Base-by-base conservation (phyloP, 2,329 filamentous ascomycete species). In the Talaromyces sp. region DNA sequence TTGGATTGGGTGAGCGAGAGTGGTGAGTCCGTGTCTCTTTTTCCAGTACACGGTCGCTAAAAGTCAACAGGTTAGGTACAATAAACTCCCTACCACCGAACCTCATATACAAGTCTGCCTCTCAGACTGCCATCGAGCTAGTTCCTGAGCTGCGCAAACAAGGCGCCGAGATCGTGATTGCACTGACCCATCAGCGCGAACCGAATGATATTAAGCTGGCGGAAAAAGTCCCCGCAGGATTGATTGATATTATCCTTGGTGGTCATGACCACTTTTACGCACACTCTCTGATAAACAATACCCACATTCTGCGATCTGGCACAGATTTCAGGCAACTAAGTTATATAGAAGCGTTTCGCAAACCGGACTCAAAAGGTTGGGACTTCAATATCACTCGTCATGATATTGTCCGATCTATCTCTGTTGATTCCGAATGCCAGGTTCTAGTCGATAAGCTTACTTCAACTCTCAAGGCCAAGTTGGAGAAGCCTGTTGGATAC, bases 261-360 rank as follows among this genome's bases (percentile, higher is more conserved):
- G 93, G 93, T 0, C 93, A 97, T 73, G 93, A 97, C 71, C 93
- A 97, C 74, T 95, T 90, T 78, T 97, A 97, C 74, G 85, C 84
- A 17, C 92, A 97, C 77, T 86, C 84, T 63, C 73, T 93, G 63
- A 85, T 95, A 75, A 93, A 93, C 67, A 89, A 89, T 9, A 91
- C 87, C 0, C 93, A 97, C 72, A 86, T 96, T 2, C 81, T 97
- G n/a, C 87, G 93, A 1, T 96, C 91, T 0, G 93, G 93, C 0
- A 92, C 89, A 19, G 93, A 97, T 75, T 97, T 97, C 79, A 96
- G 95, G 78, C 91, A 97, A 74, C 81, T 97, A 39, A 95, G 91
- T 73, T 96, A 96, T 73, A 85, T 97, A 61, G 91, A 96, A 75
- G 90, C 87, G 1, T 86, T 91, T 70, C 83, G 86, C 25, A 87